Evolutionary conservation across 2,329 filamentous ascomycete genomes (phyloP).

Genomic region (Zarea fungicola): DNA sequence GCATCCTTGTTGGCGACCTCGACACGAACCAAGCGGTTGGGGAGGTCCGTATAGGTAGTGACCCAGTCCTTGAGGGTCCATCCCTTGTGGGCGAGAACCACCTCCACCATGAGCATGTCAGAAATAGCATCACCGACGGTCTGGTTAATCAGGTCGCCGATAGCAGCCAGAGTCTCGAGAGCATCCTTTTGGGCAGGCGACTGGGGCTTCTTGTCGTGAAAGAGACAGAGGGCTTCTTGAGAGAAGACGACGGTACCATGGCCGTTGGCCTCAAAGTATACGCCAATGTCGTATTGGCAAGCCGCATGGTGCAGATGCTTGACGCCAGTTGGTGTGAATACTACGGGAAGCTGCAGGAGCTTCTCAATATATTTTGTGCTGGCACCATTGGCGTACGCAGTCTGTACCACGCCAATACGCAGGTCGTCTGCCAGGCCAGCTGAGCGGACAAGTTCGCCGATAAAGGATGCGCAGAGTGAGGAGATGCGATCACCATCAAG

Average conservation of each 20-base stretch:
- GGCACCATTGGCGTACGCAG: conserved; percentile 94
- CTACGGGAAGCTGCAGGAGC: conserved; percentile 79
- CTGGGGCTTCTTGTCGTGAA: conserved; percentile 75
- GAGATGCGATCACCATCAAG: conserved; percentile 96
- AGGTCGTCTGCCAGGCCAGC: conserved; percentile 75
- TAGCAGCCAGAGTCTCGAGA: conserved; percentile 74
- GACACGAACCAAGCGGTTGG: conserved; percentile 90
- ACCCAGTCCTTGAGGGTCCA: conserved; percentile 92
- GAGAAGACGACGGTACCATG: conserved; percentile 97
- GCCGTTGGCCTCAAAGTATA: conserved; percentile 98
- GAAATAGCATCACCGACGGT: conserved; percentile 94
- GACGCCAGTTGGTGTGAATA: conserved; percentile 91
- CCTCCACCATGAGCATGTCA: conserved; percentile 92
- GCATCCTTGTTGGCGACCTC: conserved; percentile 82
- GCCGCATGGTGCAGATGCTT: conserved; percentile 98
- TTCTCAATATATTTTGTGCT: conserved; percentile 90
- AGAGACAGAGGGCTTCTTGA: conserved; percentile 70
- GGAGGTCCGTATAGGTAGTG: conserved; percentile 85
- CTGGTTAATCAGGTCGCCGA: conserved; percentile 94
- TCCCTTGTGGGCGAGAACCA: conserved; percentile 89
- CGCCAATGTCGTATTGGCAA: conserved; percentile 86
- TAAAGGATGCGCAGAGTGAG: conserved; percentile 87
- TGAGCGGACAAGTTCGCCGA: conserved; percentile 77
- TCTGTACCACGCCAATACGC: conserved; percentile 92
- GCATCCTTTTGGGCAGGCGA: conserved; percentile 89